Conservation (phyloP, 192 early-diverging fungal genomes). For the Cladochytrium replicatum region DNA sequence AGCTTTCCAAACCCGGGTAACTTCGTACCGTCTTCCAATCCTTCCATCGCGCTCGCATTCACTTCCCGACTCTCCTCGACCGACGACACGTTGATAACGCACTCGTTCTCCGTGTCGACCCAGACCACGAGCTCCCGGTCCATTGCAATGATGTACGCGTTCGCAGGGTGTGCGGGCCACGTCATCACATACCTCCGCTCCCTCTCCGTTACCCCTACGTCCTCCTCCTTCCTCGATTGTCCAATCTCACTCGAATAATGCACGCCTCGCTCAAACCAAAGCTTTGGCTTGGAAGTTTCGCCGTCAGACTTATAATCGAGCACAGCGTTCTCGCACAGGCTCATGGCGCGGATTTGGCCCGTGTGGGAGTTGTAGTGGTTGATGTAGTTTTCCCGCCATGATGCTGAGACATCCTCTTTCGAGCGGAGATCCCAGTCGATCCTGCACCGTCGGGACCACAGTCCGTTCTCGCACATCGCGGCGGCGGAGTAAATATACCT, state of each 20-base stretch:
- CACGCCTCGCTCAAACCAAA: no score
- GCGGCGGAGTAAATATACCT: constrained; percentile 12
- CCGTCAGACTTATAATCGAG: no score
- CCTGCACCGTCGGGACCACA: constrained; percentile 8
- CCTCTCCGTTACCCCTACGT: no score
- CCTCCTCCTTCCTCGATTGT: no score
- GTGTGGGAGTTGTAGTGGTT: constrained; percentile 14
- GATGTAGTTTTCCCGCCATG: constrained; percentile 15
- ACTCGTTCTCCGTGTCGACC: constrained; percentile 10
- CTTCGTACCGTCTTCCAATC: no score
- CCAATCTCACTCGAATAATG: no score
- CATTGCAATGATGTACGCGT: constrained; percentile 21
- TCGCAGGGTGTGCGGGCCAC: constrained; percentile 19
- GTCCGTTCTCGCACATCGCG: constrained; percentile 1
- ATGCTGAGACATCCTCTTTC: not conserved
- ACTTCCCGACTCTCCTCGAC: no score
- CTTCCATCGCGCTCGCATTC: no score
- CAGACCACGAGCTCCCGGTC: constrained; percentile 10
- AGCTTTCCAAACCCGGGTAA: no score
- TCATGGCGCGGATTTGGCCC: no score
- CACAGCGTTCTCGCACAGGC: no score
- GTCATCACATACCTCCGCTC: constrained; percentile 13
- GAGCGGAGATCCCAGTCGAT: constrained; percentile 1
- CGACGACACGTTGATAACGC: not conserved
- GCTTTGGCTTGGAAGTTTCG: no score